Base-by-base conservation (phyloP, 2,329 filamentous ascomycete species). In the Hirsutella rhossiliensis region DNA sequence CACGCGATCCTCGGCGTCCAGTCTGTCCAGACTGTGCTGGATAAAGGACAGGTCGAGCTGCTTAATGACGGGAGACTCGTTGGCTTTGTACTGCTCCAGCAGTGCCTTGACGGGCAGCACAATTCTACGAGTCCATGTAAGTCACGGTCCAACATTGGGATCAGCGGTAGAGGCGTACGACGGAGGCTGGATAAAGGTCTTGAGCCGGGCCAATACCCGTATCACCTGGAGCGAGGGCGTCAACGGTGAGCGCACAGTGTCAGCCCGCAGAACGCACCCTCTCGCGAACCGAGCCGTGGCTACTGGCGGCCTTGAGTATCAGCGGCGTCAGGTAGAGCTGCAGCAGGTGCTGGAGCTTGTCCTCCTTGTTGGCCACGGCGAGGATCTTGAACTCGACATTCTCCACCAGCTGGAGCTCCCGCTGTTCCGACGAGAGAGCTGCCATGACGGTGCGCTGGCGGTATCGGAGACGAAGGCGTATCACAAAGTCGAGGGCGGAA, bases 31-130 rank as follows among this genome's bases (percentile, higher is more conserved):
- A 37, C 90, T 92, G 58, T 94, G 87, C 56, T 94, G 86, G 32
- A 96, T 84, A 58, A 94, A 95, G 17, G 84, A 73, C 36, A 97
- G 68, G 62, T 97, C 89, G 53, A 96, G 84, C 58, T 94, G 86
- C 50, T 87, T 82, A 50, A 98, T 78, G 32, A 96, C 71, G 1
- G 81, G 69, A 12, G 81, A 82, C 34, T 79, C 71, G 32, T 78
- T 78, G 19, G 85, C 56, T 62, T 94, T 94, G 71, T 94, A 96
- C 61, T 97, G 92, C 53, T 88, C 82, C 44, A 97, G 63, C 17
- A 98, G 72, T 15, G 81, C 78, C n/a, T 78, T 75, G 12, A 97
- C 88, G 0, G 92, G 92, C 6, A 98, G 69, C 43, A 89, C 73
- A 50, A 96, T 79, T 41, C 74, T 75, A 49, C 17, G 18, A 42